Percentiles rank a stretch among this genome's conserved stretches.
Conservation (phyloP, 148 eudicot genomes). For the Amaranthus cruentus region DNA sequence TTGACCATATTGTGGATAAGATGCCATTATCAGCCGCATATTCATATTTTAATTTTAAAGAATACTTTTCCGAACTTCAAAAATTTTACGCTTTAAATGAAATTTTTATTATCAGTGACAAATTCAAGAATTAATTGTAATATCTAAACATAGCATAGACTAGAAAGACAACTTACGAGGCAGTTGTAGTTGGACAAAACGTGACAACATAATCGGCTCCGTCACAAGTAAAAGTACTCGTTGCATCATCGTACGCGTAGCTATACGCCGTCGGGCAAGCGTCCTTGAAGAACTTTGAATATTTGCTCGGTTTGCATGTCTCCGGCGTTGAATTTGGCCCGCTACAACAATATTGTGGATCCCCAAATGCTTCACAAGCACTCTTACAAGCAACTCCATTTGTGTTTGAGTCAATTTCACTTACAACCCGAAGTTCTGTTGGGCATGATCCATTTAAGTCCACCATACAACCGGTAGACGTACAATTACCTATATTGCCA, state of each 20-base stretch:
- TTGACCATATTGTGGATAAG: no score
- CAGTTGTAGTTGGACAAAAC: slow-evolving; percentile 53
- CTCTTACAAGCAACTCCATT: slow-evolving; percentile 60
- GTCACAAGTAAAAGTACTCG: slow-evolving; percentile 68
- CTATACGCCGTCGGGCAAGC: slow-evolving; percentile 78
- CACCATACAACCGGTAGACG: slow-evolving; percentile 43
- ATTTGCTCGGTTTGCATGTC: slow-evolving; percentile 53
- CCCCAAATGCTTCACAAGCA: slow-evolving; percentile 74
- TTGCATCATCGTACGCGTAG: slow-evolving; percentile 81
- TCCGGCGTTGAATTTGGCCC: slow-evolving; percentile 57
- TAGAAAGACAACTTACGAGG: slow-evolving; percentile 29
- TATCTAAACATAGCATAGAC: background rate
- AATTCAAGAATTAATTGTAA: background rate
- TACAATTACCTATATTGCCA: slow-evolving; percentile 32
- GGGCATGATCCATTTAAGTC: slow-evolving; percentile 64
- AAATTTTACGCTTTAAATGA: no score
- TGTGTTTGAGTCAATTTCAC: slow-evolving; percentile 4
- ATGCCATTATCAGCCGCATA: no score
- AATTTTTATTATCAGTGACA: no score
- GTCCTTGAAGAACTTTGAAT: slow-evolving; percentile 61
- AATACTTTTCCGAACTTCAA: no score
- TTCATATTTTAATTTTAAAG: no score
- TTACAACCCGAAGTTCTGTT: slow-evolving; percentile 29
- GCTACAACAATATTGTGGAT: slow-evolving; percentile 65
- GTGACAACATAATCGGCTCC: slow-evolving; percentile 63